Conservation (phyloP, 495 filamentous ascomycete species). For the Chaetomium tenue region DNA sequence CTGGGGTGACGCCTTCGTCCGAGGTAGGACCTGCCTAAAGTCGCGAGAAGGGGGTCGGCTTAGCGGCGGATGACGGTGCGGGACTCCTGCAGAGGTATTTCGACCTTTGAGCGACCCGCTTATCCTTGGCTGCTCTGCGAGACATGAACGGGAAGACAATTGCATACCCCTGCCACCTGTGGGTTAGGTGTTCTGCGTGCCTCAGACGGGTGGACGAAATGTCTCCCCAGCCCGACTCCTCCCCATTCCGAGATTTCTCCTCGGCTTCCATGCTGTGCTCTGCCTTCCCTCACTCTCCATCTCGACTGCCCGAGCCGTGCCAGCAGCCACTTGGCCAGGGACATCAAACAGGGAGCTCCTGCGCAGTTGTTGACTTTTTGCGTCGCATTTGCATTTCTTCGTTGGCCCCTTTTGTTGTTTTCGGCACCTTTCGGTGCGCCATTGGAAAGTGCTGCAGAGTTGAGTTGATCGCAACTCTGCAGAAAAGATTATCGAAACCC, state of each 20-base stretch:
- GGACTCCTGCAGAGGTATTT: neutral
- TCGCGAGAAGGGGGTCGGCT: neutral
- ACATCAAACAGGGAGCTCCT: neutral
- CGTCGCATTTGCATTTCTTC: conserved; percentile 1
- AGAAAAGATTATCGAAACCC: neutral
- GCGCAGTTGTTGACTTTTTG: neutral
- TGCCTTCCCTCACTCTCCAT: conserved; percentile 14
- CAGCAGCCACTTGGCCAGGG: neutral
- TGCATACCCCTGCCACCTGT: conserved; percentile 23
- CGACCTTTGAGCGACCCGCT: neutral
- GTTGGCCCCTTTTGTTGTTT: neutral
- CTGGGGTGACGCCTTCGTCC: too few species aligned
- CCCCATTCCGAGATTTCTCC: conserved; percentile 35
- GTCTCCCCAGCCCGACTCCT: conserved; percentile 31
- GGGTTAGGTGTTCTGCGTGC: conserved; percentile 25
- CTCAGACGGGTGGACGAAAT: conserved; percentile 24
- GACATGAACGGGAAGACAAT: conserved; percentile 28
- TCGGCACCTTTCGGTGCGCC: neutral
- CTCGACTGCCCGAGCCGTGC: conserved; percentile 9
- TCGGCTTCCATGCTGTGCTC: conserved; percentile 29
- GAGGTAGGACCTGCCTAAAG: too few species aligned
- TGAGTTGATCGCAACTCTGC: neutral
- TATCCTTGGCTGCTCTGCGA: conserved; percentile 24
- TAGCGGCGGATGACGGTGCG: neutral
- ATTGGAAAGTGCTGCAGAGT: neutral